phyloP scores from a whole-genome alignment of 1,284 basidiomycete genomes.

The Ganoderma resinaceum region DNA sequence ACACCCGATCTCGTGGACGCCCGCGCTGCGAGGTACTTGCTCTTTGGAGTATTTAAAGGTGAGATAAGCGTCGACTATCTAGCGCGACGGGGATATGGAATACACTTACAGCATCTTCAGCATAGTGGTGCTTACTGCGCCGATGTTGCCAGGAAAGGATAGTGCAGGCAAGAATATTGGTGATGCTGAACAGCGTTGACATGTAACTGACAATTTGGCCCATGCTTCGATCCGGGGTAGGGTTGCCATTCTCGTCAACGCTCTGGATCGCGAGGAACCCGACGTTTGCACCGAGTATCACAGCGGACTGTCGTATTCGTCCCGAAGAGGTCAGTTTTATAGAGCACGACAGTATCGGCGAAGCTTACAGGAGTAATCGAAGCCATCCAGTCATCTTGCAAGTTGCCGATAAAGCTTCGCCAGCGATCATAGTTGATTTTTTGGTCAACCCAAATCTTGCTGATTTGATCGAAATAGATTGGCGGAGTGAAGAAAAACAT shows the following conservation, averaged over 20 bases:
- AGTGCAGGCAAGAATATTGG: conserved; percentile 35
- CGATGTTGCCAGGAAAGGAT: conserved; percentile 36
- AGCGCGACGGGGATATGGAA: not conserved
- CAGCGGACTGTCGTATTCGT: conserved; percentile 42
- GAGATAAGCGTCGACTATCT: not conserved
- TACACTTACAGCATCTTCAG: conserved; percentile 28
- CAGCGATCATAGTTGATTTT: conserved; percentile 36
- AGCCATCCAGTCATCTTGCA: conserved; percentile 37
- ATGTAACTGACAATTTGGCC: conserved; percentile 39
- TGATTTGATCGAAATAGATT: conserved; percentile 34
- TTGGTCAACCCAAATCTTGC: conserved; percentile 35
- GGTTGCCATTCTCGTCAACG: conserved; percentile 30
- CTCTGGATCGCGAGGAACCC: conserved; percentile 47
- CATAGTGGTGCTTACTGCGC: conserved; percentile 9
- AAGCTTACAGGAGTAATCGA: conserved; percentile 39
- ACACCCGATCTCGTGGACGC: conserved; percentile 19
- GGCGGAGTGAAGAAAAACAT: conserved; percentile 36
- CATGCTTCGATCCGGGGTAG: conserved; percentile 20
- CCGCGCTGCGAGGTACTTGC: conserved; percentile 25
- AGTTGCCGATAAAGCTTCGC: conserved; percentile 32
- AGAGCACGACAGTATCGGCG: not conserved
- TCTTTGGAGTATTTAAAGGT: conserved; percentile 11
- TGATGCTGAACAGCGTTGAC: conserved; percentile 37
- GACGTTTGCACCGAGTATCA: conserved; percentile 50
- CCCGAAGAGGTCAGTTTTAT: too few species aligned